Conservation (phyloP, 305 asterid genomes). For the Fraxinus floribunda region DNA sequence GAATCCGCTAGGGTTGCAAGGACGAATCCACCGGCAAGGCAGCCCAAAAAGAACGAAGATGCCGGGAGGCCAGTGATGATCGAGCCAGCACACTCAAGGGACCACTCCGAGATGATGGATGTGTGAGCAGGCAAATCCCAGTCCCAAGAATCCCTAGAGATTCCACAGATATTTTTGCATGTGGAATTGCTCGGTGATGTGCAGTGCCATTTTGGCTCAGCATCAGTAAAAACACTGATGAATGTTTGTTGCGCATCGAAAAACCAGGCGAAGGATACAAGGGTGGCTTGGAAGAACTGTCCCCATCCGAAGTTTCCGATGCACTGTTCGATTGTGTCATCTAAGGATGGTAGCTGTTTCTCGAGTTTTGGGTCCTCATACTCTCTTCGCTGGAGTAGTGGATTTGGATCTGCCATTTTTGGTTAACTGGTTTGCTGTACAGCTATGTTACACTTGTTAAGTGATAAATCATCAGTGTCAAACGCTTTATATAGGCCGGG, state of each 20-base stretch:
- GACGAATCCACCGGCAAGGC: slow-evolving; percentile 24
- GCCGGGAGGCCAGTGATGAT: slow-evolving; percentile 27
- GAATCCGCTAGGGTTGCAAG: slow-evolving; percentile 26
- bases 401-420: slow-evolving; percentile 33
- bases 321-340: slow-evolving; percentile 24
- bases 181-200: slow-evolving; percentile 6
- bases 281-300: slow-evolving; percentile 30
- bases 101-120: slow-evolving; percentile 37
- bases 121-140: slow-evolving; percentile 29
- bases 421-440: not conserved
- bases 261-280: slow-evolving; percentile 28
- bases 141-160: slow-evolving; percentile 19
- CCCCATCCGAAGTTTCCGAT: slow-evolving; percentile 26
- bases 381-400: slow-evolving; percentile 15
- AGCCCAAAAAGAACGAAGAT: slow-evolving; percentile 29
- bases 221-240: slow-evolving; percentile 27
- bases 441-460: not conserved
- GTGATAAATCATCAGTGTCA: not conserved
- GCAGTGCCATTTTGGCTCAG: slow-evolving; percentile 30
- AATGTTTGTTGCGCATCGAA: slow-evolving; percentile 33
- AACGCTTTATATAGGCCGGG: not conserved
- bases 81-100: slow-evolving; percentile 22
- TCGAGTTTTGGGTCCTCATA: not conserved
- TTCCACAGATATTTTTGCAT: slow-evolving; percentile 19
- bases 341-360: slow-evolving; percentile 19